Evolutionary conservation across 2,329 filamentous ascomycete species (phyloP).

Genomic region (Parafenestella ontariensis): DNA sequence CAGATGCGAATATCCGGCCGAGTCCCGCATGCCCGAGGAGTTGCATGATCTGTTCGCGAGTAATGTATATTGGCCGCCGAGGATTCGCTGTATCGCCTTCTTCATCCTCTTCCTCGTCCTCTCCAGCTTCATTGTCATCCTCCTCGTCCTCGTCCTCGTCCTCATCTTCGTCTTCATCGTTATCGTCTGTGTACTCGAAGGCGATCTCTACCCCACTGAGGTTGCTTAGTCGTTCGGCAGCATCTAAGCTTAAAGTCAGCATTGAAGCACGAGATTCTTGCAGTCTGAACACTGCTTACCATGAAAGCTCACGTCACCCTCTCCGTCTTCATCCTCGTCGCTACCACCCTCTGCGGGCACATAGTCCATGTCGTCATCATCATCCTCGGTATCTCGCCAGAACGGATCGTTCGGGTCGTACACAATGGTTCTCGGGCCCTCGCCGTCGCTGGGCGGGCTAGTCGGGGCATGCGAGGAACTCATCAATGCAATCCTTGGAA

Average conservation of each 20-base stretch:
- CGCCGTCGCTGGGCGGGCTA: conserved; percentile 33
- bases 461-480: conserved; percentile 32
- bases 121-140: conserved; percentile 34
- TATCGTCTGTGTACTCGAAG: conserved; percentile 49
- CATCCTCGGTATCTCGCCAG: conserved; percentile 43
- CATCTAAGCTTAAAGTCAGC: conserved; percentile 37
- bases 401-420: conserved; percentile 45
- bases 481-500: conserved; percentile 21
- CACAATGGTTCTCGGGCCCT: conserved; percentile 32
- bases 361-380: conserved; percentile 60
- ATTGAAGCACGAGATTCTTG: not conserved
- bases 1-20: conserved; percentile 57
- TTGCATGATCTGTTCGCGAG: conserved; percentile 60
- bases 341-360: conserved; percentile 52
- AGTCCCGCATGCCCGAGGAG: conserved; percentile 62
- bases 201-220: conserved; percentile 52
- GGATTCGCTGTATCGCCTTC: conserved; percentile 28
- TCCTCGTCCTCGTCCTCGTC: conserved; percentile 39
- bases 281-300: conserved; percentile 24
- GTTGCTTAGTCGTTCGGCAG: conserved; percentile 51
- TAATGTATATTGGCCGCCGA: conserved; percentile 49
- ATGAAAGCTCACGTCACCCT: conserved; percentile 46
- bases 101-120: conserved; percentile 40
- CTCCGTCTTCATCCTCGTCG: conserved; percentile 50
- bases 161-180: conserved; percentile 46